Conservation (phyloP, 2,329 filamentous ascomycete species). For the Penicillium sp. region DNA sequence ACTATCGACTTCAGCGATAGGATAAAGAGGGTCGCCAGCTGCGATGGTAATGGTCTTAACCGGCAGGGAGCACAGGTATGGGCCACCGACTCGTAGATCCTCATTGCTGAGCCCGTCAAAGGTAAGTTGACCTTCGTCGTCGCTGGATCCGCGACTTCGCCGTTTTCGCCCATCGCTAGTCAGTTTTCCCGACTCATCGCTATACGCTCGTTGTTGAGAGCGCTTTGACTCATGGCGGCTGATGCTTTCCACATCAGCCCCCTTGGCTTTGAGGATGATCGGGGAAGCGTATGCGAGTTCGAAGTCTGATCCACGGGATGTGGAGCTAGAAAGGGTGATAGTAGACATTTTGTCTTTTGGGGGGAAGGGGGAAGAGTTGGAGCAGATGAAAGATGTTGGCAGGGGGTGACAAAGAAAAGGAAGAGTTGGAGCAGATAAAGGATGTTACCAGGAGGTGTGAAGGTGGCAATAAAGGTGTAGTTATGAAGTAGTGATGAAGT, state of each 20-base stretch:
- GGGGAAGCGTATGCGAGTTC: slow-evolving; percentile 2
- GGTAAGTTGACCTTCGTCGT: neutral
- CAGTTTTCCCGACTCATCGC: slow-evolving; percentile 1
- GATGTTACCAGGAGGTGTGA: too few relatives aligned
- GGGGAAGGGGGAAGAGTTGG: too few relatives aligned
- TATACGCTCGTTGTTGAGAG: neutral
- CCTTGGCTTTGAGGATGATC: neutral
- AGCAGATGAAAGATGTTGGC: too few relatives aligned
- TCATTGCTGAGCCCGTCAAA: neutral
- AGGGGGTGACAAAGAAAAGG: too few relatives aligned
- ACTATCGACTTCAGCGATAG: neutral
- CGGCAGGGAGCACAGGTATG: neutral
- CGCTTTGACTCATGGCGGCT: neutral
- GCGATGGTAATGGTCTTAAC: neutral
- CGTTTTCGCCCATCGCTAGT: neutral
- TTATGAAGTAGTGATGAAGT: too few relatives aligned
- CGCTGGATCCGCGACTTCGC: neutral
- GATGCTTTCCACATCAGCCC: neutral
- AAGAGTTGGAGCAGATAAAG: too few relatives aligned
- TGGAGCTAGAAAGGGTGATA: too few relatives aligned
- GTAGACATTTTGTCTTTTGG: too few relatives aligned
- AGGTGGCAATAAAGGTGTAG: too few relatives aligned
- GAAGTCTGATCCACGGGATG: slow-evolving; percentile 3
- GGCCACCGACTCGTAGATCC: neutral
- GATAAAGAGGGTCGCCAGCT: neutral